Conservation (phyloP, 768 basidiomycete species). For the Galerina sulciceps region DNA sequence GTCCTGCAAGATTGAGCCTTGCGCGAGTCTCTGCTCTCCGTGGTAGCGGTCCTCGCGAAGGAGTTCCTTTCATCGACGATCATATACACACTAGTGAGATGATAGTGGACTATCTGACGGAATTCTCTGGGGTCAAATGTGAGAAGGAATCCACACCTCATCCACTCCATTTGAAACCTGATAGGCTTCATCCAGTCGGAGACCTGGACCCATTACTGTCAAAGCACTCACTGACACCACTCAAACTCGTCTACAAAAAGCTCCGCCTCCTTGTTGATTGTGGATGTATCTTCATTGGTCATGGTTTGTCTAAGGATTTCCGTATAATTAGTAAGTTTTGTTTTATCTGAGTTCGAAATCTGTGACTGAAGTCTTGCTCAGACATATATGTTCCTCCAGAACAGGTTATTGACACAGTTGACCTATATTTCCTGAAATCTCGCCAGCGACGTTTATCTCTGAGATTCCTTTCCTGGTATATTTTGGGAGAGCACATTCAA, state of each 20-base stretch:
- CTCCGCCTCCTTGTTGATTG: conserved; percentile 89
- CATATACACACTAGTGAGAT: conserved; percentile 96
- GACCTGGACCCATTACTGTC: conserved; percentile 89
- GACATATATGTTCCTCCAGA: conserved; percentile 96
- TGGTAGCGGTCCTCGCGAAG: conserved; percentile 79
- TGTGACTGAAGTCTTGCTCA: conserved; percentile 30
- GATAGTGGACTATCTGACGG: conserved; percentile 96
- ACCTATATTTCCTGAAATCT: conserved; percentile 85
- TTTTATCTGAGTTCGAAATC: neutral
- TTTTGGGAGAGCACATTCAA: conserved; percentile 92
- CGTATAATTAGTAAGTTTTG: conserved; percentile 88
- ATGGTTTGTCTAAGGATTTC: conserved; percentile 97
- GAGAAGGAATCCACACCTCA: conserved; percentile 26
- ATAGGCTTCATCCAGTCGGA: conserved; percentile 59
- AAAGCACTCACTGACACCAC: conserved; percentile 86
- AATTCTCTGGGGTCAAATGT: conserved; percentile 97
- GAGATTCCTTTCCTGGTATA: conserved; percentile 92
- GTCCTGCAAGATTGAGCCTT: conserved; percentile 89
- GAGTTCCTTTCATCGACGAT: conserved; percentile 95
- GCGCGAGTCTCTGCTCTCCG: conserved; percentile 95
- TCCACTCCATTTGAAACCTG: neutral
- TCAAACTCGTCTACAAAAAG: conserved; percentile 99
- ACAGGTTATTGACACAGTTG: conserved; percentile 97
- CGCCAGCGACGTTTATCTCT: conserved; percentile 90
- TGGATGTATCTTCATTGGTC: conserved; percentile 96